phyloP scores from a whole-genome alignment of 2,329 filamentous ascomycete species.

The Pezicula neosporulosa region DNA sequence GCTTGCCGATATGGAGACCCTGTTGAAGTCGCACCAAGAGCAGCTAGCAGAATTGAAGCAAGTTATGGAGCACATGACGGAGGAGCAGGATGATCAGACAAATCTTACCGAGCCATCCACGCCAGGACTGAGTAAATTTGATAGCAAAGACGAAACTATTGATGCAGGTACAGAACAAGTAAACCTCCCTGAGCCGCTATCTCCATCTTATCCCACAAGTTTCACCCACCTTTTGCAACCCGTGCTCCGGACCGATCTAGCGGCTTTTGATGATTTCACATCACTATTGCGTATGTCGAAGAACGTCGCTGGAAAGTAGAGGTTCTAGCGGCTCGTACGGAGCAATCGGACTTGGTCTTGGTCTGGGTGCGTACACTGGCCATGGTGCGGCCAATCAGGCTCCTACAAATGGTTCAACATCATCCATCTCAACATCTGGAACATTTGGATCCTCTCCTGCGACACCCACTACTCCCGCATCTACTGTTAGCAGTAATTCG shows the following conservation, averaged over 20 bases:
- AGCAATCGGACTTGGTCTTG: conserved; percentile 45
- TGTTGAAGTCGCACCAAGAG: conserved; percentile 88
- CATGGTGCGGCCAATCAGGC: conserved; percentile 28
- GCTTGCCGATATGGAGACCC: conserved; percentile 78
- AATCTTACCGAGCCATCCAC: conserved; percentile 72
- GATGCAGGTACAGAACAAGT: conserved; percentile 27
- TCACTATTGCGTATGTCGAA: conserved; percentile 69
- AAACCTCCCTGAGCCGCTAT: conserved; percentile 37
- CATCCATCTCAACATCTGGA: conserved; percentile 50
- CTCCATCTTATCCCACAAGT: conserved; percentile 60
- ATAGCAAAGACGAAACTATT: conserved; percentile 47
- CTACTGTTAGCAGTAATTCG: conserved; percentile 43
- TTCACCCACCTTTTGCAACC: conserved; percentile 82
- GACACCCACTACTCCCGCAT: conserved; percentile 56
- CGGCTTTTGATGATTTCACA: conserved; percentile 81
- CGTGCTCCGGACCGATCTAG: conserved; percentile 77
- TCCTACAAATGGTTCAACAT: conserved; percentile 57
- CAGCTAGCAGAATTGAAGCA: conserved; percentile 87
- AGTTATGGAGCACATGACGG: conserved; percentile 84
- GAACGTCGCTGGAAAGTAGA: conserved; percentile 52
- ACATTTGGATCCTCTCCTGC: conserved; percentile 51
- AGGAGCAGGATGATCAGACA: conserved; percentile 68
- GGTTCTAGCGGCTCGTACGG: conserved; percentile 70
- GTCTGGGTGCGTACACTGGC: conserved; percentile 40
- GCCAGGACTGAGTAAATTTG: conserved; percentile 69